Conservation (phyloP, 495 filamentous ascomycete species). For the Neurospora sp. region DNA sequence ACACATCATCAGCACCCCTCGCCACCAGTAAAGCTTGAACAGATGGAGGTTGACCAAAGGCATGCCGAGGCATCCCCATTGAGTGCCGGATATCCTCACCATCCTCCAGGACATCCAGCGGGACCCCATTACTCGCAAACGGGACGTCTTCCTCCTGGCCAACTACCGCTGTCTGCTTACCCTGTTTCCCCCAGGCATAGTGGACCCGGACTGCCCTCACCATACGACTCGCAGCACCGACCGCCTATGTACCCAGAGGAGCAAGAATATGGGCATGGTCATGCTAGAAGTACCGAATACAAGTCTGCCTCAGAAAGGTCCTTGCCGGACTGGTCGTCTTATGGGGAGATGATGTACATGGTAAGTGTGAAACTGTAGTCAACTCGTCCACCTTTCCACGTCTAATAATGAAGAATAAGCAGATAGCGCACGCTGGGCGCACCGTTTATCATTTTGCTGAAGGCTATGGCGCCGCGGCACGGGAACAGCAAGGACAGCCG, state of each 20-base stretch:
- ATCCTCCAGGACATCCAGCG: conserved; percentile 19
- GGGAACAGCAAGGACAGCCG: conserved; percentile 38
- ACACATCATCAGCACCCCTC: conserved; percentile 15
- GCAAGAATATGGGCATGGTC: conserved; percentile 21
- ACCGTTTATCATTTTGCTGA: conserved; percentile 39
- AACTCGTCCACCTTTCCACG: neutral
- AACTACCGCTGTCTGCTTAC: conserved; percentile 32
- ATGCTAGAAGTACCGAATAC: conserved; percentile 22
- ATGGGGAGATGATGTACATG: conserved; percentile 31
- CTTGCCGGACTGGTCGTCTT: conserved; percentile 17
- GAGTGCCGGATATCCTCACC: conserved; percentile 16
- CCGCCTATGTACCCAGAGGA: conserved; percentile 31
- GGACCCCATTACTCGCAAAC: conserved; percentile 25
- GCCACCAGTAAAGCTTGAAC: conserved; percentile 21
- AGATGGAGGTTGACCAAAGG: conserved; percentile 17
- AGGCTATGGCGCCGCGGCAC: conserved; percentile 35
- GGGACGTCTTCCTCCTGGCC: conserved; percentile 29
- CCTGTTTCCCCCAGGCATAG: conserved; percentile 30
- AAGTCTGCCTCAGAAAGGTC: conserved; percentile 30
- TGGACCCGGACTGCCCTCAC: conserved; percentile 24
- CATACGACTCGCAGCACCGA: conserved; percentile 28
- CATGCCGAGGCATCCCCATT: conserved; percentile 15
- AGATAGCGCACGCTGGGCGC: conserved; percentile 35
- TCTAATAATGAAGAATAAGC: conserved; percentile 18
- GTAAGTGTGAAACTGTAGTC: conserved; percentile 16